These are phyloP conservation scores for Aspergillus haitiensis DNA, from an alignment of 495 filamentous ascomycete species.

Conservation along the genomic window DNA sequence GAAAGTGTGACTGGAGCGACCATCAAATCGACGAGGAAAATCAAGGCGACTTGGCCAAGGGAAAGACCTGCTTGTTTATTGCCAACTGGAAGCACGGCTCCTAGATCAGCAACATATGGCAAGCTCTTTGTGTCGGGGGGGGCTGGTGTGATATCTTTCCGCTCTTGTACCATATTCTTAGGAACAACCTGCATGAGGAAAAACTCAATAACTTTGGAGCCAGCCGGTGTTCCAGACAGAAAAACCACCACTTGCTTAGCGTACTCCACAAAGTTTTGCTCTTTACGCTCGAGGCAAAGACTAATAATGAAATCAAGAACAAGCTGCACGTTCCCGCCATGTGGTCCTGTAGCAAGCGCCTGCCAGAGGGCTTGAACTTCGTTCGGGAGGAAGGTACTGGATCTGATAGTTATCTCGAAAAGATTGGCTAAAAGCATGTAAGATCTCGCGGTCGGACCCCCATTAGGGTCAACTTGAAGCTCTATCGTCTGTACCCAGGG, in stretches of 20 bases:
- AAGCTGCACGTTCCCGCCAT: constrained; percentile 92
- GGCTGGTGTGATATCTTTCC: constrained; percentile 67
- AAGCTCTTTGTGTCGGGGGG: constrained; percentile 72
- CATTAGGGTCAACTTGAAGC: constrained; percentile 90
- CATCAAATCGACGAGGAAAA: constrained; percentile 93
- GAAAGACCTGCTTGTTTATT: constrained; percentile 91
- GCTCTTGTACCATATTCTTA: constrained; percentile 87
- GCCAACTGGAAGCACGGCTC: constrained; percentile 74
- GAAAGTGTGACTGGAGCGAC: constrained; percentile 82
- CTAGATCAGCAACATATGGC: constrained; percentile 87
- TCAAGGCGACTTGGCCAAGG: constrained; percentile 87
- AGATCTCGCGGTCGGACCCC: constrained; percentile 81
- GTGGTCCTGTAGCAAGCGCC: constrained; percentile 88
- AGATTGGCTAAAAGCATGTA: constrained; percentile 96
- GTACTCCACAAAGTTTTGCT: constrained; percentile 96
- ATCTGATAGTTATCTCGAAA: constrained; percentile 93
- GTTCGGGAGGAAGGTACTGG: constrained; percentile 82
- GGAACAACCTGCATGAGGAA: constrained; percentile 84
- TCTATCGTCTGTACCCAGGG: constrained; percentile 97
- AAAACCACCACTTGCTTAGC: constrained; percentile 98
- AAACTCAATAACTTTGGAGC: constrained; percentile 91
- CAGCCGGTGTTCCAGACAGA: constrained; percentile 85
- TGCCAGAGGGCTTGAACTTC: constrained; percentile 98
- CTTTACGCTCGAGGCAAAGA: constrained; percentile 85
- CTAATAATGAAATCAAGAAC: constrained; percentile 94